Evolutionary conservation across 306 rosid species (phyloP), one percentile per base, ranked within the genome.

Genomic region (Canavalia ensiformis): DNA sequence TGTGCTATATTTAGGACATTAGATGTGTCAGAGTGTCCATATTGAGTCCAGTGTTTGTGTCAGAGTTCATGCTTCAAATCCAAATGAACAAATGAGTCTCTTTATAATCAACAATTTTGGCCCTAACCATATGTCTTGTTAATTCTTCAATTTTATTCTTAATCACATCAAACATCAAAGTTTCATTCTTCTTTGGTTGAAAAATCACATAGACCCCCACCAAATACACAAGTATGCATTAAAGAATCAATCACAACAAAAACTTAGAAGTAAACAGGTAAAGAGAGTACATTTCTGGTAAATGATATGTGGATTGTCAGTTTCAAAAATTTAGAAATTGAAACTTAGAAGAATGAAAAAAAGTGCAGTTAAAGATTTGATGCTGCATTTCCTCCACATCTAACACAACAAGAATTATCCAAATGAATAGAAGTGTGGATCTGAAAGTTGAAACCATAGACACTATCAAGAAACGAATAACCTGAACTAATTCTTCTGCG

Each of bases 221-320:
- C 42, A 80, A 58, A 34, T 59, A 30, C 30, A 44, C 55, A 10
- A 77, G 55, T 9, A 55, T 56, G 10, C 8, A 41, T 66, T 18
- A 77, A 78, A 78, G 74, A 39, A 44, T 54, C 75, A 10, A 67
- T 50, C 42, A 56, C 29, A 39, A 73, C 52, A 74, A 0, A 52
- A 34, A 37, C 35, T 35, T 11, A 49, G 33, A 37, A 59, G 70
- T 7, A 63, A 66, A 60, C n/a, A 68, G 46, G 25, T 34, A 57
- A 46, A 57, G 77, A 46, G 46, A 70, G 13, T n/a, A 69, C 60
- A 45, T 30, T 78, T 68, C 28, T 54, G 6, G 49, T 42, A 12
- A 68, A 52, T 34, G 3, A 44, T 5, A 10, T 13, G 44, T 79
- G 0, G 0, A 6, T 3, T 69, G 51, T 57, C 41, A 58, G 8